Evolutionary conservation across 305 asterid species (phyloP).

Genomic region (Fraxinus velutina): DNA sequence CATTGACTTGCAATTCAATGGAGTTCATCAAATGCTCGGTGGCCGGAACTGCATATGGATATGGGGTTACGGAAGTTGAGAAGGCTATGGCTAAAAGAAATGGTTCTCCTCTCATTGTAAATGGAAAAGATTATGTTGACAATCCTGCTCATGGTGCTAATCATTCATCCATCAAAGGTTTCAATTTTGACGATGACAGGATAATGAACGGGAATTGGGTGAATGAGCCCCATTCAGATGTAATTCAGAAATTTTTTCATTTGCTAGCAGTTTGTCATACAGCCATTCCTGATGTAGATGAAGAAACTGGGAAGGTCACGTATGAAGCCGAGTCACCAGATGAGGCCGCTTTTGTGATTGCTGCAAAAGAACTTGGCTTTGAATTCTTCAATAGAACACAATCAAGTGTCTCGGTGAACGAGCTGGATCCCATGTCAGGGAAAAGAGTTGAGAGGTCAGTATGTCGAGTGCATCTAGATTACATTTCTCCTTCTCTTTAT

Average conservation of each 20-base stretch:
- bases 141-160: constrained; percentile 24
- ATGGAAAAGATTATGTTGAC: constrained; percentile 34
- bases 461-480: background rate
- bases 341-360: constrained; percentile 93
- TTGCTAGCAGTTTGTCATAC: constrained; percentile 86
- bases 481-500: background rate
- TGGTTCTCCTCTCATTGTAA: constrained; percentile 53
- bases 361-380: constrained; percentile 88
- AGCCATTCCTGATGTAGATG: constrained; percentile 82
- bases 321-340: constrained; percentile 98
- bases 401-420: constrained; percentile 56
- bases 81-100: constrained; percentile 75
- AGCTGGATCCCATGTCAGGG: constrained; percentile 58
- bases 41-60: constrained; percentile 85
- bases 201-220: constrained; percentile 71
- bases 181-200: constrained; percentile 74
- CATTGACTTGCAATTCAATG: constrained; percentile 90
- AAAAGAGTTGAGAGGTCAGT: constrained; percentile 65
- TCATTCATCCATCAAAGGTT: constrained; percentile 62
- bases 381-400: constrained; percentile 77
- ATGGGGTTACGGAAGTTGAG: constrained; percentile 80
- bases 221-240: constrained; percentile 47
- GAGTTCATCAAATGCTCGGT: constrained; percentile 87
- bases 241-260: constrained; percentile 71
- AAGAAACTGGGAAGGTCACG: constrained; percentile 53